Base-by-base conservation (phyloP, 805 yeast species). In the Metschnikowia bowlesiae region DNA sequence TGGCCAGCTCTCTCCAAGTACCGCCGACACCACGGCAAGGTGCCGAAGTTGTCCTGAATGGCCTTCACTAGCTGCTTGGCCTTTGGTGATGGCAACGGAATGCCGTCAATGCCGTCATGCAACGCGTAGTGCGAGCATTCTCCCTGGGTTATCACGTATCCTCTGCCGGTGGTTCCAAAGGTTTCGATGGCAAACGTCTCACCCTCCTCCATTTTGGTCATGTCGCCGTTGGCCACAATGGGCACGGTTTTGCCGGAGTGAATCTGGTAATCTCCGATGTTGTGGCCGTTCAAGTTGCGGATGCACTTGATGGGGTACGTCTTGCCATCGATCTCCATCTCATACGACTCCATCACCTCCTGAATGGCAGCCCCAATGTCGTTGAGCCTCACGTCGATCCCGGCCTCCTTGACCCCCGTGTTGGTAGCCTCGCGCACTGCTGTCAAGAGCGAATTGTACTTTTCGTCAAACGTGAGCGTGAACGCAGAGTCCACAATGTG, bases 171-270 rank as follows among this genome's bases (percentile, higher is more conserved):
- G 40, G 96, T 81, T 10, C 99, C 99, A 64, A 94, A 94, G 2
- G 99, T 94, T 72, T 94, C 99, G 63, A 94, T 92, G 53, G 99
- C 99, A 75, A 89, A 92, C 2, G 89, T 85, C 69, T 94, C 99
- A 55, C 97, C 97, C 74, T 94, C 99, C 68, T 94, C 99, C 97
- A 94, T 92, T 78, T 92, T 92, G 9, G 98, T 94, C 68, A 80
- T 80, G 66, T 94, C 99, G 7, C 90, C 92, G 62, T 88, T 88
- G 62, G 91, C 86, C 34, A 94, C 96, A 62, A 94, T 94, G 14
- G 99, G 99, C 43, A 94, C 98, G 28, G 95, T 84, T 68, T 94
- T 94, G 55, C 97, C 97, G 39, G 91, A 94, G 68, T 94, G 99
- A 62, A 94, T 94, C 47, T 74, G 76, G 69, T 76, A 91, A 49